Base-by-base conservation (phyloP, 768 basidiomycete species). In the Collybia sp. region DNA sequence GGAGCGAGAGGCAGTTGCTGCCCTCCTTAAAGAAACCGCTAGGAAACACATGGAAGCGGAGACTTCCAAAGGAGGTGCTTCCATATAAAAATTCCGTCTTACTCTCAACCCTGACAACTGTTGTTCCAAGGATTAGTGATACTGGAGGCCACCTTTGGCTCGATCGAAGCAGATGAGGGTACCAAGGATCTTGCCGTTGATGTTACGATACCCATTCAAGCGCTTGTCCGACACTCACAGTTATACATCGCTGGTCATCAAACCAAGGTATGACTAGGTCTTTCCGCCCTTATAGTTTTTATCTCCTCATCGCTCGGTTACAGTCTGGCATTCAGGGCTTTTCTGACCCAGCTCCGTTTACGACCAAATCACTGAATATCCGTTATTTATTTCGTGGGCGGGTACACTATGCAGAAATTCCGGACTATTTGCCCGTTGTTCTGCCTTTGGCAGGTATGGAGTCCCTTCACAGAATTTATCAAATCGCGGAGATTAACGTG, bases 251-350 rank as follows among this genome's bases (percentile, higher is more conserved):
- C 91, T 35, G 80, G 81, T 43, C 83, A 82, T 39, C 72, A 83
- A 55, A 71, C 79, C 40, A 95, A 94, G 76, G 87, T 89, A 56
- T 53, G 70, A 58, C 30, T 30, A n/a, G n/a, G n/a, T 38, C 31
- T 16, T 49, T 17, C 43, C 44, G 31, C 43, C 43, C 42, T 53
- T 45, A 40, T 36, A 32, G 31, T 35, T 37, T 44, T 25, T 12
- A 11, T 47, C 32, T 30, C 31, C 37, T 37, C 20, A 43, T 46
- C 34, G 20, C 45, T 53, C 30, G 51, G 46, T 31, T 44, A 32
- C 53, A 87, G 88, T 70, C 81, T 48, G 77, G 80, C 19, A 71
- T 95, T 34, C 83, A 89, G 57, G 92, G 92, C n/a, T 93, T 96
- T 69, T 83, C 79, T 58, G 92, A 95, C 67, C 87, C 88, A 46